Evolutionary conservation across 768 basidiomycete genomes (phyloP).

Genomic region (Calocybe cyanea): DNA sequence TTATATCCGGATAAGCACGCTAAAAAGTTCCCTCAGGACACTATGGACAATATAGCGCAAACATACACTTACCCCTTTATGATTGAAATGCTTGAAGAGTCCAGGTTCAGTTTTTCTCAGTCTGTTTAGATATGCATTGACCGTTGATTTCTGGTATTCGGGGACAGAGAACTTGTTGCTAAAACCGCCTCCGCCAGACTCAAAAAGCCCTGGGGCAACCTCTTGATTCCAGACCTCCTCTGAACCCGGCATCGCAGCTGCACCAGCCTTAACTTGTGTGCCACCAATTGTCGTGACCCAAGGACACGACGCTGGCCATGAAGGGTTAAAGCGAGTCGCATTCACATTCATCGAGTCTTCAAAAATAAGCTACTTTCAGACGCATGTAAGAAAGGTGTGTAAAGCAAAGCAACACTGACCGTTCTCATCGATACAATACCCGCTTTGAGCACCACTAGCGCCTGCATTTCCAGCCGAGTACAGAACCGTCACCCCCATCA

Average conservation of each 20-base stretch:
- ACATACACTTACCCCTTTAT: conserved; percentile 25
- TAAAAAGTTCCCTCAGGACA: conserved; percentile 3
- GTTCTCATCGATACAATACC: conserved; percentile 35
- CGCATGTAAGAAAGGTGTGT: not conserved
- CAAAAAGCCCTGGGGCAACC: conserved; percentile 26
- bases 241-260: conserved; percentile 22
- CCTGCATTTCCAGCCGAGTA: conserved; percentile 39
- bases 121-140: conserved; percentile 25
- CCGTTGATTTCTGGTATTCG: conserved; percentile 33
- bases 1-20: conserved; percentile 33
- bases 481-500: conserved; percentile 45
- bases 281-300: conserved; percentile 44
- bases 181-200: conserved; percentile 34
- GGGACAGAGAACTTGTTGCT: conserved; percentile 36
- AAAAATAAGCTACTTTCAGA: not conserved
- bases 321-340: conserved; percentile 39
- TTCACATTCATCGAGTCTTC: conserved; percentile 29
- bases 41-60: too few relatives aligned
- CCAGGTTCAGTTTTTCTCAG: conserved; percentile 28
- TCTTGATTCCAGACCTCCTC: conserved; percentile 29
- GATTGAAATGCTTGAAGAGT: conserved; percentile 21
- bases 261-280: conserved; percentile 35
- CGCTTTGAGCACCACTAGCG: conserved; percentile 30
- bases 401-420: conserved; percentile 18
- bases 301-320: conserved; percentile 42